A percentile compares a stretch with the other conserved stretches of the same genome.
Conservation (phyloP, 805 yeast species). For the Lipomyces orientalis region DNA sequence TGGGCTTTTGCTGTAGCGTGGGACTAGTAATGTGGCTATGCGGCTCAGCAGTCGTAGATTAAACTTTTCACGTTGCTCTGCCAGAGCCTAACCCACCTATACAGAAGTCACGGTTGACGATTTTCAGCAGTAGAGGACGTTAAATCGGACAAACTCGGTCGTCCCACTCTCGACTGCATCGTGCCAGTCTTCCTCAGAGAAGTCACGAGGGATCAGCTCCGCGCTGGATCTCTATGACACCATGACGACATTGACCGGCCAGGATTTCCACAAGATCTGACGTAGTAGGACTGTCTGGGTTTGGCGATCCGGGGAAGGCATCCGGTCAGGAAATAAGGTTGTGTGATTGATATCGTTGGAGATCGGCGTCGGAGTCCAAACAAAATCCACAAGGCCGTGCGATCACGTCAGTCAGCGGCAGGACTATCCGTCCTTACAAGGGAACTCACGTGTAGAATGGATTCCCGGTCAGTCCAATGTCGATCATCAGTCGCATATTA, state of each 20-base stretch:
- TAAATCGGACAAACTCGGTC: too few species aligned
- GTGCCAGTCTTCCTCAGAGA: too few species aligned
- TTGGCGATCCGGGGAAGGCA: not conserved
- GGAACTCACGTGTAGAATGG: conserved; percentile 1
- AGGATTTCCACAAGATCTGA: conserved; percentile 7
- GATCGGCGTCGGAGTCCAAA: not conserved
- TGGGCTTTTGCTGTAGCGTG: too few species aligned
- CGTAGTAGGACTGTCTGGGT: not conserved
- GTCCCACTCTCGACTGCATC: too few species aligned
- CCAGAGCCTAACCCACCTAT: too few species aligned
- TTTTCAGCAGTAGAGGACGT: too few species aligned
- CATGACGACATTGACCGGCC: conserved; percentile 5
- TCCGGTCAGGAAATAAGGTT: not conserved
- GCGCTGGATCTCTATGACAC: not conserved
- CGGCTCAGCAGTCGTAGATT: too few species aligned
- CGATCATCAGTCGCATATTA: not conserved
- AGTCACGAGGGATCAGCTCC: too few species aligned
- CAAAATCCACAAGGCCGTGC: not conserved
- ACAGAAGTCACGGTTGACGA: too few species aligned
- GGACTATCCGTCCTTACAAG: not conserved
- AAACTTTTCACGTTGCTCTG: too few species aligned
- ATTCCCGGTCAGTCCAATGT: conserved; percentile 3
- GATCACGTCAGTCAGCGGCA: conserved; percentile 1
- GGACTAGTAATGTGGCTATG: too few species aligned
- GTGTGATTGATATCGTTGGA: conserved; percentile 4